These are phyloP conservation scores for Andrographis paniculata DNA, from an alignment of 305 asterid genomes.

Conservation along the genomic window DNA sequence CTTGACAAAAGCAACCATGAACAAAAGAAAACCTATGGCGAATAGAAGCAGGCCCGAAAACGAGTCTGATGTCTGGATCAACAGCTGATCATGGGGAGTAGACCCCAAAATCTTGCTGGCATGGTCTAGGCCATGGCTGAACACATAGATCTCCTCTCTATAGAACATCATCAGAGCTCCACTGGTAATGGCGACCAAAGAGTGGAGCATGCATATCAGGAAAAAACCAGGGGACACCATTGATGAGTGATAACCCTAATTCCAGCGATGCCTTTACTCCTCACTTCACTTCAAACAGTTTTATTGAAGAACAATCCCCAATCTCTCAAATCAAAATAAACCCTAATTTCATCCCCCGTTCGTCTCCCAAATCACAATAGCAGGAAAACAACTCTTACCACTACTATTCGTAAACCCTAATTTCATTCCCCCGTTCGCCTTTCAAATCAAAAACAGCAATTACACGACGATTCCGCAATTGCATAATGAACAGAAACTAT, in stretches of 20 bases:
- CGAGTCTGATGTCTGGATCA: slow-evolving; percentile 80
- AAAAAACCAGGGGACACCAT: slow-evolving; percentile 76
- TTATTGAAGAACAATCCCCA: too few species aligned
- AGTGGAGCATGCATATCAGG: slow-evolving; percentile 64
- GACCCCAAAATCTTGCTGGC: slow-evolving; percentile 82
- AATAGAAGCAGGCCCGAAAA: slow-evolving; percentile 82
- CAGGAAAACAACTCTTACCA: too few species aligned
- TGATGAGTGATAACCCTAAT: slow-evolving; percentile 21
- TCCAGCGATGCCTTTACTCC: too few species aligned
- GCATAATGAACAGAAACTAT: too few species aligned
- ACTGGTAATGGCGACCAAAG: slow-evolving; percentile 64
- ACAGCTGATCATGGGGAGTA: slow-evolving; percentile 82
- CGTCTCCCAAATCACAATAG: too few species aligned
- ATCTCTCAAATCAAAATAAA: too few species aligned
- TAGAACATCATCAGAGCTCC: slow-evolving; percentile 86
- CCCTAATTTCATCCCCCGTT: too few species aligned
- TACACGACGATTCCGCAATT: too few species aligned
- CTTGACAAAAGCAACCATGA: slow-evolving; percentile 92
- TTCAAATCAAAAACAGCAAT: too few species aligned
- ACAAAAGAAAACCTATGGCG: slow-evolving; percentile 68
- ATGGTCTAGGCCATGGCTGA: slow-evolving; percentile 79
- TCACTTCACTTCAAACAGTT: too few species aligned
- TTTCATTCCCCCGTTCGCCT: too few species aligned
- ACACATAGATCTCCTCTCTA: slow-evolving; percentile 51
- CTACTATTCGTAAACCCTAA: too few species aligned